Evolutionary conservation across 176 grass and related monocot species (phyloP), one percentile per base, ranked within the genome.

Genomic region (Aegilops longissima): DNA sequence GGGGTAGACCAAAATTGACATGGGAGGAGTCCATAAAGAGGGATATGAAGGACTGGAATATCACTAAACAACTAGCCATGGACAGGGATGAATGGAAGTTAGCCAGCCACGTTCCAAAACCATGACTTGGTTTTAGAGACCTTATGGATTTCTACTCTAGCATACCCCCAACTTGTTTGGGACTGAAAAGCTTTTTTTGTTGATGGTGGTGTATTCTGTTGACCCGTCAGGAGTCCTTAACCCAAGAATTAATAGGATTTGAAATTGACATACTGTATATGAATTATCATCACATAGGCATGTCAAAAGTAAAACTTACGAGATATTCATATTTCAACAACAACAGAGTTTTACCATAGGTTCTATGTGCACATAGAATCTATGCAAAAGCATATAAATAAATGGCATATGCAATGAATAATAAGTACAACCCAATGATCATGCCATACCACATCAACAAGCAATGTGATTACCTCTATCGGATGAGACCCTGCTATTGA

Each of bases 401-500:
- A 3, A 81, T 45, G 36, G 4, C 12, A 16, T 31, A 63, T 75
- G 14, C 8, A 61, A 38, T 75, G 56, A 4, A 29, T 35, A 67
- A 25, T 4, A 2, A 27, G 33, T 47, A 8, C 34, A 58, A n/a
- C 18, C 66, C 44, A 2, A 12, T 4, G 1, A 38, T 31, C 16
- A 67, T 21, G 14, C 0, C 12, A 75, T 23, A 9, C 9, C 59
- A 85, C 9, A 65, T 13, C 12, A 61, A 7, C 13, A 73, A 39
- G 4, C 4, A 42, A 12, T 47, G 56, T 9, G 21, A 14, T 83
- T 90, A 95, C 93, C 88, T 95, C 90, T 56, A 95, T 90, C 87
- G 93, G 85, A 90, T 95, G 93, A 85, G 93, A 95, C 45, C 88
- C 83, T 78, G 54, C 23, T 83, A 92, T 80, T 52, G 88, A 88